phyloP scores from a whole-genome alignment of 1,284 basidiomycete species.

The Laetiporus sulphureus region DNA sequence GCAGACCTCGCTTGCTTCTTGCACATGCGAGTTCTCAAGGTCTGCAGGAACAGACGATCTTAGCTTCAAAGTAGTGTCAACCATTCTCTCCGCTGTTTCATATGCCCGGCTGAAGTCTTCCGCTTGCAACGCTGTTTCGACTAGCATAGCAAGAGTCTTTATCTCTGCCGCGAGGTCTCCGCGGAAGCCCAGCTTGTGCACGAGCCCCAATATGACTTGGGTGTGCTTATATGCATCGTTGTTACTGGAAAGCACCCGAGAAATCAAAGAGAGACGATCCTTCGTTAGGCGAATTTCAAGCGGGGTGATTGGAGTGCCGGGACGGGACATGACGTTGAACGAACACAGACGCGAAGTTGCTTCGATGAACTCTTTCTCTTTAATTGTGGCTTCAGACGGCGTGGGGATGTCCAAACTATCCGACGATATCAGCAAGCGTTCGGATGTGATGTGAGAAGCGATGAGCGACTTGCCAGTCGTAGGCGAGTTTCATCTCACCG shows the following conservation, averaged over 20 bases:
- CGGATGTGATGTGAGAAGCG: background rate
- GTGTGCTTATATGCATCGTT: slow-evolving; percentile 84
- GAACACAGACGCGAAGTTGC: slow-evolving; percentile 84
- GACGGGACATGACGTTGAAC: slow-evolving; percentile 71
- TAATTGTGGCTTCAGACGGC: slow-evolving; percentile 51
- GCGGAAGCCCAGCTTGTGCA: slow-evolving; percentile 79
- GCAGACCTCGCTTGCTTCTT: slow-evolving; percentile 71
- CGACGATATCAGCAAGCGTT: slow-evolving; percentile 3
- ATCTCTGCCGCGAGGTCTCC: slow-evolving; percentile 68
- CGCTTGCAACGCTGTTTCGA: slow-evolving; percentile 73
- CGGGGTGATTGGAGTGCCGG: slow-evolving; percentile 75
- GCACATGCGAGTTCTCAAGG: slow-evolving; percentile 37
- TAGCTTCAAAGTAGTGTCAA: slow-evolving; percentile 50
- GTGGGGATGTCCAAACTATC: slow-evolving; percentile 69
- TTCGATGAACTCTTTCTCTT: slow-evolving; percentile 89
- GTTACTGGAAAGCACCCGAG: slow-evolving; percentile 75
- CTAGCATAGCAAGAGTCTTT: slow-evolving; percentile 82
- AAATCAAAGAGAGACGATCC: slow-evolving; percentile 78
- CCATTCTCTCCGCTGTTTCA: slow-evolving; percentile 68
- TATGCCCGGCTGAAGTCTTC: slow-evolving; percentile 75
- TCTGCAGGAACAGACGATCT: slow-evolving; percentile 29
- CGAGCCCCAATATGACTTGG: slow-evolving; percentile 84
- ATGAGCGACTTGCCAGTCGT: slow-evolving; percentile 70
- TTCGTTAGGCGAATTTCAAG: slow-evolving; percentile 87
- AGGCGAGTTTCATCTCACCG: slow-evolving; percentile 93